A percentile compares a stretch with the other conserved stretches of the same genome.
Conservation (phyloP, 805 yeast species). For the Yamadazyma philogaea region DNA sequence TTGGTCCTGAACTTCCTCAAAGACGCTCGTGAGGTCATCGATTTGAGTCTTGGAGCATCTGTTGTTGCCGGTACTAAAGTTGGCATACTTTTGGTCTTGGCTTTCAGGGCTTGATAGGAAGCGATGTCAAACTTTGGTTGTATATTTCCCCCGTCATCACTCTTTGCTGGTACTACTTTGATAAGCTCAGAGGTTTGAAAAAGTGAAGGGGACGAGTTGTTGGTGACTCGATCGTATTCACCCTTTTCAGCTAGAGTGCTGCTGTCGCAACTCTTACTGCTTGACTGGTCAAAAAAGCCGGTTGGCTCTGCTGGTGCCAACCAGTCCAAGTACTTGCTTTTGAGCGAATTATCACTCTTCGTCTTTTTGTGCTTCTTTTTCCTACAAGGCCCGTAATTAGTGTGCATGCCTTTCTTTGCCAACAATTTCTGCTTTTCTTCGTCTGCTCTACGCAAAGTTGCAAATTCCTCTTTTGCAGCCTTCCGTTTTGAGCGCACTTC, state of each 20-base stretch:
- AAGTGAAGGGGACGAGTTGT: too few relatives aligned
- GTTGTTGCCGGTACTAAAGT: background rate
- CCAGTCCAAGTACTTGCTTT: background rate
- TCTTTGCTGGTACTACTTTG: too few relatives aligned
- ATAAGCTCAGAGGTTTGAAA: too few relatives aligned
- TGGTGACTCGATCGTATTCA: too few relatives aligned
- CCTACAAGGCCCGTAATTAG: background rate
- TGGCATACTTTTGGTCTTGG: background rate
- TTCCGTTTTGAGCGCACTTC: background rate
- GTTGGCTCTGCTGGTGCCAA: background rate
- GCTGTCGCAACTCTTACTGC: too few relatives aligned
- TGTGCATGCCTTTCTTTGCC: background rate
- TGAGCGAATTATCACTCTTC: background rate
- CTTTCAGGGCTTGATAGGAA: background rate
- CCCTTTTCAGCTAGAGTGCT: too few relatives aligned
- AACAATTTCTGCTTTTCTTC: background rate
- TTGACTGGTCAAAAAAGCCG: too few relatives aligned
- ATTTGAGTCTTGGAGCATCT: background rate
- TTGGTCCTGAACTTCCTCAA: background rate
- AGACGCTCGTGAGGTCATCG: background rate
- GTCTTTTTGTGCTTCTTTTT: background rate
- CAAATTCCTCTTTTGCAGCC: background rate
- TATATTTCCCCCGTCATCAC: too few relatives aligned
- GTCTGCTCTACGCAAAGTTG: background rate
- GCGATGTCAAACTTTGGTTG: background rate